These are phyloP conservation scores for Penicillium coprophilum DNA, from an alignment of 495 filamentous ascomycete genomes.

Conservation along the genomic window DNA sequence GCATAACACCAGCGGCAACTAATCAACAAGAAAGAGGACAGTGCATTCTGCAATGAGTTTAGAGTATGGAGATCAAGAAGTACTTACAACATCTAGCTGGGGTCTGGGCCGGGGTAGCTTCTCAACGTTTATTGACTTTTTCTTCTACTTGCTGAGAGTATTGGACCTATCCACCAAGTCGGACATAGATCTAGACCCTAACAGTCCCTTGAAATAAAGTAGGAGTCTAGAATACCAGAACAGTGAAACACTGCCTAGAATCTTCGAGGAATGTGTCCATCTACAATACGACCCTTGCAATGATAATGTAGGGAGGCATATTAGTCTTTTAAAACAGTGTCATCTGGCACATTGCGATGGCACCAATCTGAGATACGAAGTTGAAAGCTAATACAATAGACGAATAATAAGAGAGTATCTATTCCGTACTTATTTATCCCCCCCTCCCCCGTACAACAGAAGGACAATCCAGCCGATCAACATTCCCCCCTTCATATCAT, in stretches of 20 bases:
- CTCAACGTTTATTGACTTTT: not conserved
- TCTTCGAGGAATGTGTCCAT: constrained; percentile 8
- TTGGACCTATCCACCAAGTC: not conserved
- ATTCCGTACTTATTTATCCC: not conserved
- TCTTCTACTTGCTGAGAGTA: too few relatives aligned
- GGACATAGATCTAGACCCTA: not conserved
- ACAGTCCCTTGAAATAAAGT: not conserved
- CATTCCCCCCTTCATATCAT: constrained; percentile 25
- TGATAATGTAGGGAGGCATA: constrained; percentile 7
- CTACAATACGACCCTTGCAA: constrained; percentile 13
- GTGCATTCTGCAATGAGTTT: constrained; percentile 14
- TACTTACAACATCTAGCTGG: too few relatives aligned
- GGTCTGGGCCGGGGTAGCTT: too few relatives aligned
- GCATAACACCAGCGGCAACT: not conserved
- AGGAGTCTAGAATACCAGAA: constrained; percentile 1
- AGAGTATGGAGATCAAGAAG: constrained; percentile 13
- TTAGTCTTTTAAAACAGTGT: constrained; percentile 5
- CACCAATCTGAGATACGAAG: not conserved
- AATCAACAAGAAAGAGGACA: constrained; percentile 20
- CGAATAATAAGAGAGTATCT: not conserved
- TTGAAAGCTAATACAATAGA: not conserved
- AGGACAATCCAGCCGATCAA: constrained; percentile 27
- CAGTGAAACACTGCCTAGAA: constrained; percentile 1
- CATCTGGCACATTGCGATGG: not conserved
- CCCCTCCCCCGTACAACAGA: not conserved